phyloP scores from a whole-genome alignment of 768 basidiomycete genomes.

The Suillus bovinus region DNA sequence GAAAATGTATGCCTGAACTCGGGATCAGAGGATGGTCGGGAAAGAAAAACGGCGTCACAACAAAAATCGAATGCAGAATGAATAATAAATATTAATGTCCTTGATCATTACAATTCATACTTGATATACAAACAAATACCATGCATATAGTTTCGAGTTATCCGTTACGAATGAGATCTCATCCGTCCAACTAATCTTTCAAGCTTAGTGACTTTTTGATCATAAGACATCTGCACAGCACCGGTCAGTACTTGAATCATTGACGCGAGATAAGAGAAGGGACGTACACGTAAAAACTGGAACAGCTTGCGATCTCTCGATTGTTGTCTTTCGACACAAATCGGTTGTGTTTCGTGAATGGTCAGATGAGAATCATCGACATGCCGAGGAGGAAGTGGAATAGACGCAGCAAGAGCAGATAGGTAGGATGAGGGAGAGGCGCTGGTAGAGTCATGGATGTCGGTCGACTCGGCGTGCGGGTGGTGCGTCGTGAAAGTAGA shows the following conservation, averaged over 20 bases:
- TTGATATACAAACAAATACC: background rate
- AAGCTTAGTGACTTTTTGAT: background rate
- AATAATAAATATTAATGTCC: no score
- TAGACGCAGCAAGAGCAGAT: background rate
- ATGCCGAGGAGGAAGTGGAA: background rate
- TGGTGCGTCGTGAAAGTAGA: no score
- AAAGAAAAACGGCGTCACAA: background rate
- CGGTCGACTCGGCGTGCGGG: background rate
- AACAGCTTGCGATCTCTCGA: background rate
- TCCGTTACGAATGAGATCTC: background rate
- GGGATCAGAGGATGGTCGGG: no score
- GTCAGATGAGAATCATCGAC: background rate
- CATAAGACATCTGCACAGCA: conserved; percentile 1
- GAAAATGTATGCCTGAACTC: background rate
- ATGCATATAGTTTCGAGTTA: background rate
- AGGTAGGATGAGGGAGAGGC: background rate
- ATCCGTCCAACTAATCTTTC: background rate
- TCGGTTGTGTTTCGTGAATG: background rate
- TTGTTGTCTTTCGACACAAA: no score
- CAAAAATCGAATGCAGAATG: background rate
- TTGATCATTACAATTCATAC: background rate
- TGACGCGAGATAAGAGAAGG: background rate
- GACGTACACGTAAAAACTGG: background rate
- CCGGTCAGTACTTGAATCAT: background rate
- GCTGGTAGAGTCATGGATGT: background rate